These are phyloP conservation scores for Cladosporium colombiae DNA, from an alignment of 2,329 filamentous ascomycete genomes.

Conservation along the genomic window DNA sequence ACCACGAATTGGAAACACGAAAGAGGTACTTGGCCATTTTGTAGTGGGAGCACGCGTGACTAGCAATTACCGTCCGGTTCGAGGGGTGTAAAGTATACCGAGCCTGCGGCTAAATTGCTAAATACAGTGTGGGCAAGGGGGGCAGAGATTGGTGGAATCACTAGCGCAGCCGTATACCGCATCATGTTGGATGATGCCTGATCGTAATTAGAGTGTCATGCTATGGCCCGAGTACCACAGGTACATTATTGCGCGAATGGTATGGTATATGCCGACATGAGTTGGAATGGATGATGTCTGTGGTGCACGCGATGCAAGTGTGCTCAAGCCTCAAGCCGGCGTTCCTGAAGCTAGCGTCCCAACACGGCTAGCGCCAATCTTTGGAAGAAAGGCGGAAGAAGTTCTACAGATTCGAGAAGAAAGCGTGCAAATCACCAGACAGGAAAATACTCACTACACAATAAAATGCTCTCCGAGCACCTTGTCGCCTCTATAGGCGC, in stretches of 20 bases:
- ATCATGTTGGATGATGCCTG: neutral
- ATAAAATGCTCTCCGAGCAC: constrained; percentile 52
- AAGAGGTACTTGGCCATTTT: neutral
- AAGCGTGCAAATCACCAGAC: constrained; percentile 1
- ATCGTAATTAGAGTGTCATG: neutral
- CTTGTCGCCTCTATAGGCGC: constrained; percentile 52
- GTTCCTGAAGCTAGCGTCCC: neutral
- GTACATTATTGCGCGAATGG: neutral
- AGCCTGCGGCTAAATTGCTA: constrained; percentile 20
- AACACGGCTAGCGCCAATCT: constrained; percentile 3
- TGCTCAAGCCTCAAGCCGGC: neutral
- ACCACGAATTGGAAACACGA: neutral
- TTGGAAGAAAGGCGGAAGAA: constrained; percentile 4
- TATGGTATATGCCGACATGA: neutral
- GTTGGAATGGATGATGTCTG: neutral
- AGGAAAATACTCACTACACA: neutral
- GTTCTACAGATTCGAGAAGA: constrained; percentile 4
- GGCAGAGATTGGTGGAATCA: constrained; percentile 13
- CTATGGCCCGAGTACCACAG: neutral
- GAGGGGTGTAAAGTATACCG: constrained; percentile 18
- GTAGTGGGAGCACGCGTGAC: neutral
- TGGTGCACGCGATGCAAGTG: neutral
- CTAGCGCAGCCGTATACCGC: neutral
- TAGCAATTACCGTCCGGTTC: neutral
- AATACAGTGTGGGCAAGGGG: constrained; percentile 3